phyloP scores from a whole-genome alignment of 495 filamentous ascomycete genomes.

The Mycothermus thermophilus region DNA sequence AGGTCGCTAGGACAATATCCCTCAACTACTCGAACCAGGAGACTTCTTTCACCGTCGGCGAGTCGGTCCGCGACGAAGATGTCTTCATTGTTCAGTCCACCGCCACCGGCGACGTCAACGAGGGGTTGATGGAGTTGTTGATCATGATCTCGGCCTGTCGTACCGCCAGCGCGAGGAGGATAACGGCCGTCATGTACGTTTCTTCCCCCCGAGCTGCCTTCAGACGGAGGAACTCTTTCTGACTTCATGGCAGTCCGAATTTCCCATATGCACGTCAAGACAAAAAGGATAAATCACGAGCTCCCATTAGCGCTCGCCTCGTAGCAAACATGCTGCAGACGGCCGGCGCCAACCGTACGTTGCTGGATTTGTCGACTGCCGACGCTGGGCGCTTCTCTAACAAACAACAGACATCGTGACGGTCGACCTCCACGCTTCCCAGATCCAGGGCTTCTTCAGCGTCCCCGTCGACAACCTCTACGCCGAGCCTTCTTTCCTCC shows the following conservation, averaged over 20 bases:
- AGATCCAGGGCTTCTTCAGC: slow-evolving; percentile 87
- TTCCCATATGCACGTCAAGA: slow-evolving; percentile 98
- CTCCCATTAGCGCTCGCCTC: slow-evolving; percentile 79
- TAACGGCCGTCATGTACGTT: slow-evolving; percentile 24
- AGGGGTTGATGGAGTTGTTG: slow-evolving; percentile 94
- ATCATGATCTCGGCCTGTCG: slow-evolving; percentile 99
- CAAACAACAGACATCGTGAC: slow-evolving; percentile 65
- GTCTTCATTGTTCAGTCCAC: slow-evolving; percentile 97
- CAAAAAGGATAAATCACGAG: slow-evolving; percentile 87
- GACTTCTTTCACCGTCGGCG: slow-evolving; percentile 90
- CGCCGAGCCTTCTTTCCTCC: slow-evolving; percentile 81
- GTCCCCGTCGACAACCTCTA: slow-evolving; percentile 90
- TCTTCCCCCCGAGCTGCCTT: not conserved
- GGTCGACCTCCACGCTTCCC: slow-evolving; percentile 70
- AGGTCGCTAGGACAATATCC: slow-evolving; percentile 88
- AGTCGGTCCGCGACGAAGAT: slow-evolving; percentile 94
- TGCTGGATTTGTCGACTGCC: not conserved
- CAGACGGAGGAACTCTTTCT: slow-evolving; percentile 38
- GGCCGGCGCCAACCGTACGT: slow-evolving; percentile 64
- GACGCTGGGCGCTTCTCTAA: slow-evolving; percentile 41
- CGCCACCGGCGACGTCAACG: slow-evolving; percentile 91
- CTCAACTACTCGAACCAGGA: slow-evolving; percentile 97
- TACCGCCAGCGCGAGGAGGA: slow-evolving; percentile 46
- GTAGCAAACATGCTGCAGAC: slow-evolving; percentile 98
- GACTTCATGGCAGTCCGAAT: slow-evolving; percentile 85